phyloP scores from a whole-genome alignment of 768 basidiomycete species.

The Boletus patriciae region DNA sequence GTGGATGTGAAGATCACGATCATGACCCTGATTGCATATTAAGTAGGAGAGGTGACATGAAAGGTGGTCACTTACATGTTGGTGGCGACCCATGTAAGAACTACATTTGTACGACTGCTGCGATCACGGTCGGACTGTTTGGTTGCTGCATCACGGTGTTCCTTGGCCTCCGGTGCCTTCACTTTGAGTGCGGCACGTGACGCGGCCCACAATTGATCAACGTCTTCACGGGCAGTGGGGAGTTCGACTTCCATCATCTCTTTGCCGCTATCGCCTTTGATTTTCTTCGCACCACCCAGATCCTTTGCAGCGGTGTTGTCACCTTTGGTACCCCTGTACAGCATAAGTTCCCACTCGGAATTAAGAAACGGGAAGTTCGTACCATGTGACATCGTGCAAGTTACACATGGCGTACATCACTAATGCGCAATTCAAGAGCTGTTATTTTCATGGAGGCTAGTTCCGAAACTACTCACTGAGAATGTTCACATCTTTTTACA shows the following conservation, averaged over 20 bases:
- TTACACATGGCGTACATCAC: conserved; percentile 97
- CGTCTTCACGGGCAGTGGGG: conserved; percentile 79
- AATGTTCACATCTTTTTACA: conserved; percentile 66
- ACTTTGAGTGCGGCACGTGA: conserved; percentile 67
- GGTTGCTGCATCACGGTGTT: conserved; percentile 83
- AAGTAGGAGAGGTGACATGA: not conserved
- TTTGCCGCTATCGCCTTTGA: conserved; percentile 81
- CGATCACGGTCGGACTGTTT: conserved; percentile 88
- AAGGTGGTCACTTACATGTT: conserved; percentile 62
- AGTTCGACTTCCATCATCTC: conserved; percentile 86
- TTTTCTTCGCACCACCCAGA: conserved; percentile 87
- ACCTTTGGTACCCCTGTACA: conserved; percentile 80
- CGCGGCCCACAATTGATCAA: conserved; percentile 83
- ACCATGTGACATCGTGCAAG: conserved; percentile 82
- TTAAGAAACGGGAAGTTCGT: conserved; percentile 5
- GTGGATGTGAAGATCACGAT: conserved; percentile 74
- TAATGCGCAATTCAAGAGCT: conserved; percentile 16
- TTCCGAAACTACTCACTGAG: conserved; percentile 48
- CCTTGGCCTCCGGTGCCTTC: conserved; percentile 69
- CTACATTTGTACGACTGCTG: conserved; percentile 82
- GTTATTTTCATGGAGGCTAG: not conserved
- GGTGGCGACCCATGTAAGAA: conserved; percentile 77
- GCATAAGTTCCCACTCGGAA: conserved; percentile 2
- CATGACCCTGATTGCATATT: conserved; percentile 48
- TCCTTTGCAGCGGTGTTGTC: conserved; percentile 88